A percentile compares a stretch with the other conserved stretches of the same genome.
These are phyloP conservation scores for Massariosphaeria phaeospora DNA, from an alignment of 495 filamentous ascomycete genomes.

Conservation along the genomic window DNA sequence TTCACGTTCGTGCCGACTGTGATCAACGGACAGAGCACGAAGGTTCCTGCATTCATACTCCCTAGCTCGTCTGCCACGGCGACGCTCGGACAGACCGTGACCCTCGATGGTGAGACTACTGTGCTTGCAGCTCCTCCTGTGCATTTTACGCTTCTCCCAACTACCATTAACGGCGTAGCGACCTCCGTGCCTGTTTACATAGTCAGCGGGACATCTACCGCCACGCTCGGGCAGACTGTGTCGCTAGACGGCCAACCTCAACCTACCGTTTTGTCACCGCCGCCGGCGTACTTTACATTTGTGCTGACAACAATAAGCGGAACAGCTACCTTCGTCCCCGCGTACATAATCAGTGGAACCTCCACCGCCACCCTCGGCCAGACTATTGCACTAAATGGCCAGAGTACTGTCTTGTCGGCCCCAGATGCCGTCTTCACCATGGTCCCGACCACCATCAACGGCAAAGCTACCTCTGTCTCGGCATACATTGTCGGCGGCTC, in stretches of 20 bases:
- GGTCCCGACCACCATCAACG: conserved; percentile 10
- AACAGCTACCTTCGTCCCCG: not conserved
- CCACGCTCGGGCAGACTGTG: conserved; percentile 19
- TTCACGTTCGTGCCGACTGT: conserved; percentile 9
- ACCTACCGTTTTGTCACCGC: conserved; percentile 6
- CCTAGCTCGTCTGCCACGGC: conserved; percentile 6
- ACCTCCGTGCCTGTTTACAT: conserved; percentile 11
- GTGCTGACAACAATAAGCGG: conserved; percentile 13
- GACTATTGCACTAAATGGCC: conserved; percentile 8
- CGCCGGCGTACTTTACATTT: conserved; percentile 1
- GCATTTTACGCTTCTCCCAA: conserved; percentile 8
- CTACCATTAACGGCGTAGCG: conserved; percentile 13
- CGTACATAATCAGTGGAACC: conserved; percentile 4
- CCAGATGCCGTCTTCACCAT: conserved; percentile 9
- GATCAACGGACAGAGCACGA: not conserved
- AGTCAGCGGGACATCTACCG: conserved; percentile 1
- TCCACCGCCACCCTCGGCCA: conserved; percentile 16
- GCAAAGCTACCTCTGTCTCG: not conserved
- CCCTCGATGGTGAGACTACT: not conserved
- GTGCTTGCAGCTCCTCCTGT: conserved; percentile 3
- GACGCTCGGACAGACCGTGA: conserved; percentile 4
- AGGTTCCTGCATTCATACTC: conserved; percentile 8
- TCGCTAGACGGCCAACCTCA: conserved; percentile 3
- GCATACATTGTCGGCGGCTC: conserved; percentile 14
- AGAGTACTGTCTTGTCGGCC: conserved; percentile 1